Evolutionary conservation across 805 yeast species (phyloP).

Genomic region (Candida hungchunana): DNA sequence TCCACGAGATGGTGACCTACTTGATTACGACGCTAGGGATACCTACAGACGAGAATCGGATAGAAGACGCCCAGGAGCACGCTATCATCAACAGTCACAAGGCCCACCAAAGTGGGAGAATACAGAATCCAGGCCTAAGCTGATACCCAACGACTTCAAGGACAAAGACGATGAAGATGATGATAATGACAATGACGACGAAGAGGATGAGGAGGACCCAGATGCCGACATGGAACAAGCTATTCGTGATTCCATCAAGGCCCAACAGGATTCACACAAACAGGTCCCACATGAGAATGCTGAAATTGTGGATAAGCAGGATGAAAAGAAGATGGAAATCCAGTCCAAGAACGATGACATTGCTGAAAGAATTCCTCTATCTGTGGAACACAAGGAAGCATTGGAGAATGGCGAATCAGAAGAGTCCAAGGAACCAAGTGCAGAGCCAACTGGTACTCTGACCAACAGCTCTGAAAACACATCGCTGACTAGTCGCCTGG

Average conservation of each 20-base stretch:
- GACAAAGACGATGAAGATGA: slow-evolving; percentile 23
- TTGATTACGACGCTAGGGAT: too few relatives aligned
- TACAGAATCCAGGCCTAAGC: slow-evolving; percentile 21
- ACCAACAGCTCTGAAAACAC: background rate
- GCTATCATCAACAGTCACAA: too few relatives aligned
- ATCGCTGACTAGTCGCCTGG: background rate
- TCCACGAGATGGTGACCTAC: too few relatives aligned
- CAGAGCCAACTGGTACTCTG: slow-evolving; percentile 3
- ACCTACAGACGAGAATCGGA: too few relatives aligned
- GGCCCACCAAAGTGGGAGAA: too few relatives aligned
- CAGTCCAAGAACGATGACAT: slow-evolving; percentile 4
- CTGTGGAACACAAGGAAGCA: slow-evolving; percentile 20
- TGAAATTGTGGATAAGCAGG: background rate
- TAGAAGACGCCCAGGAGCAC: too few relatives aligned
- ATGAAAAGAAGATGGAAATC: background rate
- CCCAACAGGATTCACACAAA: too few relatives aligned
- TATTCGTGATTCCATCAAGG: too few relatives aligned
- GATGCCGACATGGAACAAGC: background rate
- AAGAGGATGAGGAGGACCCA: background rate
- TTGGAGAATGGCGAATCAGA: slow-evolving; percentile 7
- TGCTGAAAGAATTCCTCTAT: slow-evolving; percentile 19
- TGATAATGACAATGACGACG: slow-evolving; percentile 17
- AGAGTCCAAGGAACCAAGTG: slow-evolving; percentile 12
- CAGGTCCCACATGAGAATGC: background rate
- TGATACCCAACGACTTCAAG: slow-evolving; percentile 26